Evolutionary conservation across 495 filamentous ascomycete species (phyloP).

Genomic region (Talaromyces borbonicus): DNA sequence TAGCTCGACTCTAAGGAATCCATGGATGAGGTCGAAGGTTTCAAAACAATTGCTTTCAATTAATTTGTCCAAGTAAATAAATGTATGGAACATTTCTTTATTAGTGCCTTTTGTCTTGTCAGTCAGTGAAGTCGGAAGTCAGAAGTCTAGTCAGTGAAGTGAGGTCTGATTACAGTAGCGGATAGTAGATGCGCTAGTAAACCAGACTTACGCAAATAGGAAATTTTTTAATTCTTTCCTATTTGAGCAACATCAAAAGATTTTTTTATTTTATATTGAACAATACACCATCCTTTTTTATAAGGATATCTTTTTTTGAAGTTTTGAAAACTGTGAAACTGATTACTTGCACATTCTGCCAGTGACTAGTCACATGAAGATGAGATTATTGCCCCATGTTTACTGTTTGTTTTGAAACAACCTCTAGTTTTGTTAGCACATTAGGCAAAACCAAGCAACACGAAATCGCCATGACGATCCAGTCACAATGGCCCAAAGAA

Average conservation of each 20-base stretch:
- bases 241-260: neutral
- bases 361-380: neutral
- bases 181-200: neutral
- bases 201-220: constrained; percentile 5
- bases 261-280: too few relatives aligned
- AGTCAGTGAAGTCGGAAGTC: too few relatives aligned
- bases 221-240: constrained; percentile 1
- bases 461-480: neutral
- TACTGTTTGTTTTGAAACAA: constrained; percentile 3
- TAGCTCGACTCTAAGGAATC: too few relatives aligned
- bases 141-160: neutral
- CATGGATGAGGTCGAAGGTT: too few relatives aligned
- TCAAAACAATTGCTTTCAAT: too few relatives aligned
- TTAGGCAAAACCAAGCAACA: neutral
- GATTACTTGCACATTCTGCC: neutral
- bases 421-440: too few relatives aligned
- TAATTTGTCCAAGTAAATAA: too few relatives aligned
- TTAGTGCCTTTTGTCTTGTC: too few relatives aligned
- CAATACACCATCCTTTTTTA: too few relatives aligned
- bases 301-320: too few relatives aligned
- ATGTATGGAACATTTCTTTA: too few relatives aligned
- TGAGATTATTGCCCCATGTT: neutral
- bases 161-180: neutral
- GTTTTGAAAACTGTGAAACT: too few relatives aligned
- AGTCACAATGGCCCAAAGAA: neutral